Evolutionary conservation across 768 basidiomycete genomes (phyloP).

Genomic region (Suillus ampliporus): DNA sequence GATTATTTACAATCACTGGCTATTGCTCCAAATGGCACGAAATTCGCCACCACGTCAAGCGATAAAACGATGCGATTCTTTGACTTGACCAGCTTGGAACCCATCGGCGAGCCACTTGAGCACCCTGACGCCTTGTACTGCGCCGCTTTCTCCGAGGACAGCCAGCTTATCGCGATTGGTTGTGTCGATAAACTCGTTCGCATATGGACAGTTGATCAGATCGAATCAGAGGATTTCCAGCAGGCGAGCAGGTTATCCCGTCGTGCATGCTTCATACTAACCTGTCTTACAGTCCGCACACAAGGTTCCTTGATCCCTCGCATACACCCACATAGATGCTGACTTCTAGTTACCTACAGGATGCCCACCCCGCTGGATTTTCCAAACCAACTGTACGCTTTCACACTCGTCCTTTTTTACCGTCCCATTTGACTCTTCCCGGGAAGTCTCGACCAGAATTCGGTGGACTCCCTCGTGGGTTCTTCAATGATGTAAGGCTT

Average conservation of each 20-base stretch:
- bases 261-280: neutral
- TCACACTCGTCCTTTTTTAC: neutral
- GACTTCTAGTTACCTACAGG: neutral
- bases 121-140: neutral
- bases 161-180: conserved; percentile 67
- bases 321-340: neutral
- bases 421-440: neutral
- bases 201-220: conserved; percentile 71
- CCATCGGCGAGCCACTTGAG: neutral
- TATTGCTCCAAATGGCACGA: neutral
- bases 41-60: conserved; percentile 18
- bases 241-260: neutral
- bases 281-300: neutral
- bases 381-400: neutral
- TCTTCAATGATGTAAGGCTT: neutral
- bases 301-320: neutral
- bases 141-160: conserved; percentile 41
- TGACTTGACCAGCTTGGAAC: neutral
- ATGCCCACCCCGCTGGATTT: neutral
- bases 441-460: neutral
- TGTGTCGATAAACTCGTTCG: conserved; percentile 77
- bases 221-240: neutral
- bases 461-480: neutral
- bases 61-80: conserved; percentile 14
- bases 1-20: neutral